Conservation (phyloP, 2,329 filamentous ascomycete genomes). For the Fusarium caatingaense region DNA sequence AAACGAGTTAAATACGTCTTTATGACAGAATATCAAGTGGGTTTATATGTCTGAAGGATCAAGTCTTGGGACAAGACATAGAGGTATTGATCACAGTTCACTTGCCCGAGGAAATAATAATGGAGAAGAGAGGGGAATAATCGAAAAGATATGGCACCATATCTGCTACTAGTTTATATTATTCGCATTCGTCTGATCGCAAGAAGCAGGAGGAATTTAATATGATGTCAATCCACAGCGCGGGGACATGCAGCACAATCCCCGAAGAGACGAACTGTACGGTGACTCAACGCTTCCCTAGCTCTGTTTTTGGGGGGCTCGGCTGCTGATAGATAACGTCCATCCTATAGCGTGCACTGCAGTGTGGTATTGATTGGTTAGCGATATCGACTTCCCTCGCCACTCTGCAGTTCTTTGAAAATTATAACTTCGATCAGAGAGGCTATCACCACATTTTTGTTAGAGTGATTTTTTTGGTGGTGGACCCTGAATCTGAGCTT, state of each 20-base stretch:
- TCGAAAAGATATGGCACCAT: background rate
- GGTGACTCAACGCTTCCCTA: constrained; percentile 11
- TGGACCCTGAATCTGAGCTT: constrained; percentile 29
- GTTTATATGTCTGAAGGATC: background rate
- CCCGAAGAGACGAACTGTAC: constrained; percentile 7
- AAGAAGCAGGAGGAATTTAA: constrained; percentile 5
- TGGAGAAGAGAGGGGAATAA: background rate
- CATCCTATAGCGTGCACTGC: constrained; percentile 1
- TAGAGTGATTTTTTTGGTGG: constrained; percentile 4
- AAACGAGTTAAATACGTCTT: background rate
- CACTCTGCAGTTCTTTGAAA: constrained; percentile 4
- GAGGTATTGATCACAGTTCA: background rate
- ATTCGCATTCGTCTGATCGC: background rate
- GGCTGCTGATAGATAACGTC: constrained; percentile 21
- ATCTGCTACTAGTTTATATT: background rate
- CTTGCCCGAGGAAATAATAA: background rate
- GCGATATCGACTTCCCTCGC: constrained; percentile 1
- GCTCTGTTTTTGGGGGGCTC: background rate
- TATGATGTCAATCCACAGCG: constrained; percentile 37
- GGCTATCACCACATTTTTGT: constrained; percentile 19
- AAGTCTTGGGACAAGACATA: background rate
- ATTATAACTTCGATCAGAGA: background rate
- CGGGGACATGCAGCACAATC: constrained; percentile 14
- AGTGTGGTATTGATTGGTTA: constrained; percentile 21
- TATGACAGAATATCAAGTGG: constrained; percentile 12